Base-by-base conservation (phyloP, 305 asterid genomes). In the Ajuga reptans region DNA sequence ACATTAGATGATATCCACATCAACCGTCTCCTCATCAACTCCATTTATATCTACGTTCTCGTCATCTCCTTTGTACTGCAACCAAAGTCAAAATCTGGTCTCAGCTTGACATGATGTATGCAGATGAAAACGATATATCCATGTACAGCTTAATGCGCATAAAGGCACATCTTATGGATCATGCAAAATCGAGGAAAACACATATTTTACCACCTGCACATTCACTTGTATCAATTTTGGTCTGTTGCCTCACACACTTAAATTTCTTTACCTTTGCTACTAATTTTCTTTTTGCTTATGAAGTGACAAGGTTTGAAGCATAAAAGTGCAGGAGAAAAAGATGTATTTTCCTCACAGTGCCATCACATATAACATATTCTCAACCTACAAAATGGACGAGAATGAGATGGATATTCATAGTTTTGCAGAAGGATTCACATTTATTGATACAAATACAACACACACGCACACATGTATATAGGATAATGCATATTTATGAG, bases 1-100 rank as follows among this genome's bases (percentile, higher is more conserved):
- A 31, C 16, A 66, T 84, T 84, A 89, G 63, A 81, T 84, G 0
- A 87, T 83, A 76, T 89, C 98, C 75, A 89, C 92, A 62, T 83
- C 91, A 67, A 58, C 80, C 11, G 71, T 49, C 80, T 87, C 96
- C 73, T 88, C 93, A 31, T 89, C 95, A 14, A 43, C 63, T 21
- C 79, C 91, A 50, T 78, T 91, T 5, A 83, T 62, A 52, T 84
- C 91, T 63, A 82, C 88, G 7, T 69, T 76, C 73, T 80, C 85
- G 10, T 83, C 86, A 5, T 80, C 79, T 15, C 78, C 85, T 77
- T 85, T 75, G 73, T 75, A 74, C 98, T 92, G 96, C 89, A 84
- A 82, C 12, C 58, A 82, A n/a, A 72, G 46, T 69, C 64, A 64
- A 75, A 64, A 39, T 31, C 24, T 47, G 33, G 52, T 54, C 21